phyloP scores from a whole-genome alignment of 208 protist genomes.

The Phytomonas sp. region DNA sequence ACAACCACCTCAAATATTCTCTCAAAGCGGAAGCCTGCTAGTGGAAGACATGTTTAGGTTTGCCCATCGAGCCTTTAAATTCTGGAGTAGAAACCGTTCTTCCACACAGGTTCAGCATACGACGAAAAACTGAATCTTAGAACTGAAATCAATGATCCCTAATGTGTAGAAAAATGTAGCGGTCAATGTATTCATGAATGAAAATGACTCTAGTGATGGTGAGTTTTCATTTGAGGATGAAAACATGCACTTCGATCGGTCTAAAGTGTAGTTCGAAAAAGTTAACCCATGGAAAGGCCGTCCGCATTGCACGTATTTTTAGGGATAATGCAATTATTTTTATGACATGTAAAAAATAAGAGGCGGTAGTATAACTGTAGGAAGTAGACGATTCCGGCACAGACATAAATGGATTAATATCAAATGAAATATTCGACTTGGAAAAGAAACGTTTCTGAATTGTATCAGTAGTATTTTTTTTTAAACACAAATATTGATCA shows the following conservation, averaged over 20 bases:
- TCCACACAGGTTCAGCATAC: neutral
- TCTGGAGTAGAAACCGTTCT: neutral
- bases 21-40: neutral
- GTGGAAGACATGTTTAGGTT: neutral
- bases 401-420: neutral
- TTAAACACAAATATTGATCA: neutral
- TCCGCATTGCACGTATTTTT: neutral
- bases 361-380: neutral
- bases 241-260: neutral
- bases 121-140: neutral
- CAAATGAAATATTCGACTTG: neutral
- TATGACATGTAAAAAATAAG: neutral
- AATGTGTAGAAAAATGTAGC: neutral
- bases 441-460: neutral
- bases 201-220: neutral
- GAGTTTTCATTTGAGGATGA: neutral
- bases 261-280: neutral
- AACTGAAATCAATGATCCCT: neutral
- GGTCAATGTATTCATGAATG: neutral
- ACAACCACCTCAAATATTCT: neutral
- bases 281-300: neutral
- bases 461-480: neutral
- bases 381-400: neutral
- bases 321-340: neutral
- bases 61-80: neutral